Evolutionary conservation across 1,284 basidiomycete genomes (phyloP), one percentile per base, ranked within the genome.

Genomic region (Cryptococcus sp.): DNA sequence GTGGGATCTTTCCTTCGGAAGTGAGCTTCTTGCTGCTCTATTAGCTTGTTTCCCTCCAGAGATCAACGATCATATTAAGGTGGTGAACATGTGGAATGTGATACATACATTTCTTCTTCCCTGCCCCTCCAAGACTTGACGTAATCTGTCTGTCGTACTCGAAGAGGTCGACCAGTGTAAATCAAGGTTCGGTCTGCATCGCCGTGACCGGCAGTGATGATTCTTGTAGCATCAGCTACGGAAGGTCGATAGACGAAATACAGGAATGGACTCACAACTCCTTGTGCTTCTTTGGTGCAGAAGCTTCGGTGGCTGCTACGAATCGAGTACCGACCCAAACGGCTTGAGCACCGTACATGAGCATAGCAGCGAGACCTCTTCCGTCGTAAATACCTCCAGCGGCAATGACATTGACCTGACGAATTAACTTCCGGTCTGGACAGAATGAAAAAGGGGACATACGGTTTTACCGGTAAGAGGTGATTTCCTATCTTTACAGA

Each of bases 311-410:
- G 19, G 82, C 79, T 16, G 91, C 91, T 23, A 96, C 88, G 67
- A 96, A 96, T 39, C 91, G 82, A 2, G 88, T 90, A 36, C 91
- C 91, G 50, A 91, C 87, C 89, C 90, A 91, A 73, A 91, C 77
- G 78, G 82, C 89, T 63, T 87, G 80, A 25, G 89, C 89, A 59
- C 90, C 90, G 81, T 84, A 91, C 68, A 84, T 80, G 48, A 92
- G 75, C 64, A 89, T 86, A 16, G 89, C 87, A 11, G 88, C 90
- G n/a, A 93, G 79, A 48, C 86, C 82, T 49, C 88, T 81, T 5
- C 91, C 91, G 62, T 91, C 88, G 68, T 82, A 88, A 21, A 93
- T 85, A 0, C 87, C 90, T 34, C 90, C 90, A 9, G 91, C 90
- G 28, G 87, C 89, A 54, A 92, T 76, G 39, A 92, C 85, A 66